Evolutionary conservation across 169 alveolate species (phyloP).

Genomic region (Miamiensis avidus): DNA sequence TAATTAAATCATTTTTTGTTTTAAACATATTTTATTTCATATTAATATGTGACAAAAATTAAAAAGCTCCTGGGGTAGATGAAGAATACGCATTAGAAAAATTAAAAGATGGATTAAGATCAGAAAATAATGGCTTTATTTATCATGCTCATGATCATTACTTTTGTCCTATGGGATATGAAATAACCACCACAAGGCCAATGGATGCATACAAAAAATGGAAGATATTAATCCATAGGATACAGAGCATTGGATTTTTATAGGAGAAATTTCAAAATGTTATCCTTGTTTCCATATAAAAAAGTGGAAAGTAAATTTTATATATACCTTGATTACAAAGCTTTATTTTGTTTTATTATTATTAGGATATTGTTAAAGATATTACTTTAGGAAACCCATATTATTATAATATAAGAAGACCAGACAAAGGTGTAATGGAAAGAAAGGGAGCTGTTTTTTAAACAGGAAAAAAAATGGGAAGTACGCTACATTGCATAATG

Average conservation of each 20-base stretch:
- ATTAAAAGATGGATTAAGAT: constrained; percentile 54
- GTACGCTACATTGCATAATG: constrained; percentile 55
- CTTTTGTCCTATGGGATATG: constrained; percentile 79
- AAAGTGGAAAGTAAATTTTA: constrained; percentile 43
- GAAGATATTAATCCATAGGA: constrained; percentile 42
- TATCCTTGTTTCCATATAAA: constrained; percentile 58
- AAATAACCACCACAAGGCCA: constrained; percentile 60
- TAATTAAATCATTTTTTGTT: no score
- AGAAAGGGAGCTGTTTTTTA: constrained; percentile 34
- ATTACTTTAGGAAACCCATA: constrained; percentile 54
- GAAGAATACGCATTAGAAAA: constrained; percentile 58
- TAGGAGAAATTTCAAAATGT: constrained; percentile 63
- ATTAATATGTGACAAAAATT: no score
- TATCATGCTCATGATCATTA: constrained; percentile 81
- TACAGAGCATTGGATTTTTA: constrained; percentile 57
- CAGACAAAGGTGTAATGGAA: constrained; percentile 61
- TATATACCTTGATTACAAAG: neutral
- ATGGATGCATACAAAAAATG: constrained; percentile 54
- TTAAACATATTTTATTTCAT: no score
- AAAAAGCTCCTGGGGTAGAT: constrained; percentile 58
- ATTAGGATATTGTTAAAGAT: constrained; percentile 55
- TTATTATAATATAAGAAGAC: constrained; percentile 55
- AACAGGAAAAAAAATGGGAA: constrained; percentile 48
- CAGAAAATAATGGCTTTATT: constrained; percentile 54
- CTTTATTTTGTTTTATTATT: no score